These are phyloP conservation scores for Tilletiaria anomala DNA, from an alignment of 1,284 basidiomycete species.

Conservation along the genomic window DNA sequence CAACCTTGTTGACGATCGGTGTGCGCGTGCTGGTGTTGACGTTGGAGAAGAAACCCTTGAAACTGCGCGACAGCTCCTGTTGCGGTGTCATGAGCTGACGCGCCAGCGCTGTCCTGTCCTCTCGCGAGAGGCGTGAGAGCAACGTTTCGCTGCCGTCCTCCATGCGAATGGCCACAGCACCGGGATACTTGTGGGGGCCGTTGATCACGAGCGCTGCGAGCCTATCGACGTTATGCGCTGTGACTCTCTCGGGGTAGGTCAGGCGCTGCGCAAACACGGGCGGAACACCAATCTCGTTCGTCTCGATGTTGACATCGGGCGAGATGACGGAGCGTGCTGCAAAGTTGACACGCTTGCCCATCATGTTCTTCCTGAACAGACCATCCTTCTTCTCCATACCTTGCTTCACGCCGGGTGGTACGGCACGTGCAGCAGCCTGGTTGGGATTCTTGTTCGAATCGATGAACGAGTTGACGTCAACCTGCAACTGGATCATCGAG, in stretches of 20 bases:
- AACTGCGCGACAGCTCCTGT: conserved; percentile 46
- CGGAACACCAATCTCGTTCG: conserved; percentile 95
- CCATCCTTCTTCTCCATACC: conserved; percentile 97
- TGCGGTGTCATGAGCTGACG: conserved; percentile 90
- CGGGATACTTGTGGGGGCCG: conserved; percentile 77
- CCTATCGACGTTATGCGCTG: conserved; percentile 73
- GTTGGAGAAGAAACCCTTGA: conserved; percentile 34
- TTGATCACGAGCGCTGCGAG: conserved; percentile 83
- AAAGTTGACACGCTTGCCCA: conserved; percentile 99
- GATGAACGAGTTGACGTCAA: conserved; percentile 92
- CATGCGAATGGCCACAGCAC: conserved; percentile 33
- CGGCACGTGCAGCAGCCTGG: conserved; percentile 66
- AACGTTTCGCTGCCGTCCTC: neutral
- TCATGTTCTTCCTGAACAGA: conserved; percentile 97
- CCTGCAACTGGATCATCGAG: conserved; percentile 72
- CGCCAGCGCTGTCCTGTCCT: conserved; percentile 82
- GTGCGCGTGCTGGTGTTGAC: conserved; percentile 36
- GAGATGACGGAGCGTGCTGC: conserved; percentile 98
- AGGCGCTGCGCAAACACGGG: conserved; percentile 94
- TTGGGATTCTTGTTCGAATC: conserved; percentile 92
- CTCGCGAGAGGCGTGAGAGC: conserved; percentile 56
- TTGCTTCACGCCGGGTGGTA: conserved; percentile 93
- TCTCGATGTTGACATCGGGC: conserved; percentile 97
- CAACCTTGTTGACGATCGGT: conserved; percentile 73
- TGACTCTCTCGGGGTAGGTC: conserved; percentile 95